Evolutionary conservation across 163 green algal species (phyloP), one percentile per base, ranked within the genome.

Genomic region (Coccomyxa subellipsoidea): DNA sequence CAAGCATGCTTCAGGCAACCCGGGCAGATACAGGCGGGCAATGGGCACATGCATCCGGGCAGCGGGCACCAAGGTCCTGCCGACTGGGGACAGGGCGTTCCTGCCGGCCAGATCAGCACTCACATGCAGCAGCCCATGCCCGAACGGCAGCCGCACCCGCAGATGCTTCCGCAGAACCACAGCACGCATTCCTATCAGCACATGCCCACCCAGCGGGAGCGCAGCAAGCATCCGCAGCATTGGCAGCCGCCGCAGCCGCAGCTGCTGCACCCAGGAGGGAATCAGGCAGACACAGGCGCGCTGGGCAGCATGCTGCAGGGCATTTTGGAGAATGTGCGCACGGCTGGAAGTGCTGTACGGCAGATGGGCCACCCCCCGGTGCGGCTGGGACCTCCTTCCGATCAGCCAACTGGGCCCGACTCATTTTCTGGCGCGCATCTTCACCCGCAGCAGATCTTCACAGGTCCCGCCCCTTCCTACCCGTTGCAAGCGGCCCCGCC

Each of bases 191-290:
- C n/a, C n/a, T n/a, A n/a, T n/a, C n/a, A n/a, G n/a, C n/a, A n/a
- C n/a, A n/a, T n/a, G n/a, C n/a, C n/a, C n/a, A n/a, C n/a, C n/a
- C 39, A 54, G 39, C 39, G 39, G 39, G 8, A 54, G 47, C 47
- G 47, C 15, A 59, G 47, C 47, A 59, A 59, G 40, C 47, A 59
- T 18, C 23, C 8, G 39, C 39, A 91, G 4, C 81, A 80, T 5
- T 90, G 95, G 81, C 47, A 59, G 47, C 47, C 47, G 47, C 47
- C 21, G 47, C 47, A 59, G 47, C 47, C 21, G 47, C 47, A 59
- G 4, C 47, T 27, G 5, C 3, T 18, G 47, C 3, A 27, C 5
- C 15, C 15, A 2, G 23, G 47, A 12, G 47, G 47, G 15, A 59
- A 7, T 59, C 47, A 27, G 47, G 47, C 47, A 7, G 47, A 7